Evolutionary conservation across 2,329 filamentous ascomycete species (phyloP), one percentile per base, ranked within the genome.

Genomic region (Stemphylium lycopersici): DNA sequence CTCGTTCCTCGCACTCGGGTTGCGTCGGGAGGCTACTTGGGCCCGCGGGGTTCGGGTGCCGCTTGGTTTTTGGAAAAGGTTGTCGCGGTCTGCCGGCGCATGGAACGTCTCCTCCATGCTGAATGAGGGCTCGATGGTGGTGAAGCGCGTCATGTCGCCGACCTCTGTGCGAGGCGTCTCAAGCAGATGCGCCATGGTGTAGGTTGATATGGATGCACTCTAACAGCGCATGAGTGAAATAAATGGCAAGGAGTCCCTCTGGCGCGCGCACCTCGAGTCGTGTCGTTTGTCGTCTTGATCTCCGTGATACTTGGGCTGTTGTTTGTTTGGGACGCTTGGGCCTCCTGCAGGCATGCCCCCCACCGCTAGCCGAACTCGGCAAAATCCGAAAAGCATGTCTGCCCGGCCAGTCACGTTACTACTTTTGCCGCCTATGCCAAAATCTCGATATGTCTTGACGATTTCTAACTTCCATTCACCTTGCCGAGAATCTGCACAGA

Each of bases 31-130:
- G 57, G 84, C 84, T 37, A 96, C 83, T 16, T 89, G 86, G 15
- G 87, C 85, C 60, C 90, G 87, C 29, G 93, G 93, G 47, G 93
- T 96, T 77, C 66, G 63, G 16, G 67, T 63, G 38, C 90, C 89
- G 63, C 87, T 86, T 69, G 95, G 83, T 60, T 90, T 87, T 58
- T 88, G 87, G 42, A 96, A 79, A 20, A 97, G 78, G 66, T 95
- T 90, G 67, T 87, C 86, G 36, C 75, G 70, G 88, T 86, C 75
- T 90, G 93, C 24, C 82, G 84, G 20, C 90, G 93, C 26, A 52
- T 88, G 86, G 65, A 97, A 96, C 1, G 93, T 95, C 52, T 90
- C 87, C 72, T 96, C 91, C 67, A 92, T 88, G 47, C 91, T 96
- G 64, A 93, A 87, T 67, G 96, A 91, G 70, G 96, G 87, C 66